Base-by-base conservation (phyloP, 2,329 filamentous ascomycete species). In the Tolypocladium capitatum region DNA sequence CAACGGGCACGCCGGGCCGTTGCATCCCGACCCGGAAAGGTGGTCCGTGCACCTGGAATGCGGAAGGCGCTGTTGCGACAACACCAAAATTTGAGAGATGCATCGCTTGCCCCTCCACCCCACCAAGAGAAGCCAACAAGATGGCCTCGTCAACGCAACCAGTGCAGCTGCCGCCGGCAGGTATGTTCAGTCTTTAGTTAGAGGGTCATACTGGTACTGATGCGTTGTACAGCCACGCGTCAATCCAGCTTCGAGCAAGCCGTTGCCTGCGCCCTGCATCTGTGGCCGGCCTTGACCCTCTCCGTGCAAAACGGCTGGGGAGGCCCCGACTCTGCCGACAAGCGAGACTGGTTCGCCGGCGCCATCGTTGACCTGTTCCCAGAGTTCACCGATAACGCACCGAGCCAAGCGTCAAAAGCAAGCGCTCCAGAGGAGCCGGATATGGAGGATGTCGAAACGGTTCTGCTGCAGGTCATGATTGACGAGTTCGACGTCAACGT, bases 261-360 rank as follows among this genome's bases (percentile, higher is more conserved):
- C 61, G 84, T 96, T 57, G 88, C 87, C 63, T 83, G 92, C 63
- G 72, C 84, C 40, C 80, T 98, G 55, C 81, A 90, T 70, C 78
- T 86, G 60, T 98, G 92, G 92, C 82, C 85, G 8, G 84, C 87
- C 31, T 82, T 98, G 47, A 84, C 84, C 44, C 81, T 95, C 61
- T 88, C 92, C 43, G 86, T 96, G 41, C 78, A 86, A 63, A 88
- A 87, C 64, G 75, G 80, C 68, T 95, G 90, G 84, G 92, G 91
- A 58, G 92, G 91, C 2, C 80, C 86, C 36, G 81, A 88, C 60
- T 84, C 81, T 21, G 66, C 74, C 51, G 88, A 94, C 67, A 97
- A 97, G 72, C 85, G 91, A 59, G 91, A 95, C 74, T 97, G 90
- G 91, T 86, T 98, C 59, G 91, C 86, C 46, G 90, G 89, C 53